phyloP scores from a whole-genome alignment of 2,329 filamentous ascomycete species.

The Fusarium nanum region DNA sequence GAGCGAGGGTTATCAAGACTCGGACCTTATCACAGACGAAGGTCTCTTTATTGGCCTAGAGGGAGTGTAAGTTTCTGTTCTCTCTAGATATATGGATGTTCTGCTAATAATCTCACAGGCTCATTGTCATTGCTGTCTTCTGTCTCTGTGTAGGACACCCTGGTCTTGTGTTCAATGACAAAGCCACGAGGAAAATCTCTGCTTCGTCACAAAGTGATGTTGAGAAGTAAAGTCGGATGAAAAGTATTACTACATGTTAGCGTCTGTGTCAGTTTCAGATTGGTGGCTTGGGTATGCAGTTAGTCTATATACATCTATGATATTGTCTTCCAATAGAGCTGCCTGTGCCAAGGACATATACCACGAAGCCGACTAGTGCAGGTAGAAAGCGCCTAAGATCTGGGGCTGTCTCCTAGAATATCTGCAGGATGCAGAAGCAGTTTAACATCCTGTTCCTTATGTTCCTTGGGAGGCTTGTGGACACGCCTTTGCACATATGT shows the following conservation, averaged over 20 bases:
- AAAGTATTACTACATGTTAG: not conserved
- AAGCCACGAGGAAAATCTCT: not conserved
- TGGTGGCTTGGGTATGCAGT: not conserved
- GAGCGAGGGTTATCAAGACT: constrained; percentile 67
- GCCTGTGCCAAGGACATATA: not conserved
- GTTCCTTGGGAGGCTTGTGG: not conserved
- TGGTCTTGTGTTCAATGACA: constrained; percentile 47
- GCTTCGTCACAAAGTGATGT: constrained; percentile 14
- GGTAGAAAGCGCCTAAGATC: not conserved
- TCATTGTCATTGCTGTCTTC: constrained; percentile 53
- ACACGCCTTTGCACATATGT: not conserved
- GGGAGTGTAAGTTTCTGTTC: constrained; percentile 54
- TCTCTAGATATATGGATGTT: rapidly evolving
- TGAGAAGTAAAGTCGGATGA: constrained; percentile 7
- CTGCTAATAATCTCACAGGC: constrained; percentile 39
- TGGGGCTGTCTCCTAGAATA: not conserved
- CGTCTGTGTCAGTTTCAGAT: rapidly evolving
- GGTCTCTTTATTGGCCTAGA: constrained; percentile 66
- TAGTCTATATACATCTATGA: not conserved
- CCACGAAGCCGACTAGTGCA: not conserved
- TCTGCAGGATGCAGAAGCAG: not conserved
- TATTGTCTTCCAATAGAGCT: not conserved
- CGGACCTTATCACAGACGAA: constrained; percentile 64
- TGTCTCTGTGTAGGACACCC: constrained; percentile 55
- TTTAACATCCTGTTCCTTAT: not conserved